phyloP scores from a whole-genome alignment of 129 eudicot species.

The Escallonia herrerae region DNA sequence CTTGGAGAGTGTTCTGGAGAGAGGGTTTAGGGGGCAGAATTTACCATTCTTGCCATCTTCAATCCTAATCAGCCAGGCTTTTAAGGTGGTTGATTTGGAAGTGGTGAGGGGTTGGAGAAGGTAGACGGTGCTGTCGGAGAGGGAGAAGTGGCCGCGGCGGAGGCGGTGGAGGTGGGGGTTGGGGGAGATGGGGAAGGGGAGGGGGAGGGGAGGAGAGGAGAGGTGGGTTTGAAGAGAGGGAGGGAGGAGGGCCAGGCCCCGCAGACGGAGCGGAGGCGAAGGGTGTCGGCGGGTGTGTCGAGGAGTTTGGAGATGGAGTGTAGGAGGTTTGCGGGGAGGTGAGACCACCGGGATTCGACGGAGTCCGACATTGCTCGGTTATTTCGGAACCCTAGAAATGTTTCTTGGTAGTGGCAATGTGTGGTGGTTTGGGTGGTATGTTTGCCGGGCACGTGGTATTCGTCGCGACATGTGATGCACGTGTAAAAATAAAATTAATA shows the following conservation, averaged over 20 bases:
- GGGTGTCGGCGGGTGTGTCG: background rate
- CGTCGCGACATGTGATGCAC: too few species aligned
- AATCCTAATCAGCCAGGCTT: slow-evolving; percentile 2
- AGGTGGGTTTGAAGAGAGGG: background rate
- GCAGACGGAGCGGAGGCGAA: slow-evolving; percentile 17
- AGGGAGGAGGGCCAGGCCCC: slow-evolving; percentile 7
- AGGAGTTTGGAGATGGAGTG: background rate
- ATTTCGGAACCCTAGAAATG: background rate
- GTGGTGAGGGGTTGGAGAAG: background rate
- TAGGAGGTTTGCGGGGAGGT: slow-evolving; percentile 6
- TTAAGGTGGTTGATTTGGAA: background rate
- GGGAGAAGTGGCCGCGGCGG: slow-evolving; percentile 1
- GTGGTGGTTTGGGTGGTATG: too few species aligned
- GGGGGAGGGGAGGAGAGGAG: background rate
- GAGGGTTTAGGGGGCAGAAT: slow-evolving; percentile 8
- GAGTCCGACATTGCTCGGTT: background rate
- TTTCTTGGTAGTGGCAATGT: too few species aligned
- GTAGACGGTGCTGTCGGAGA: slow-evolving; percentile 1
- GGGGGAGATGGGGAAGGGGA: slow-evolving; percentile 4
- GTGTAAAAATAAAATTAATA: too few species aligned
- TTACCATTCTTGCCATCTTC: background rate
- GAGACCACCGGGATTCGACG: background rate
- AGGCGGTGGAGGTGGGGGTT: background rate
- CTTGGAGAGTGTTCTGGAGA: background rate
- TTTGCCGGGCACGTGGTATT: too few species aligned